phyloP scores from a whole-genome alignment of 306 rosid genomes.

The Trichosanthes cucumerina region DNA sequence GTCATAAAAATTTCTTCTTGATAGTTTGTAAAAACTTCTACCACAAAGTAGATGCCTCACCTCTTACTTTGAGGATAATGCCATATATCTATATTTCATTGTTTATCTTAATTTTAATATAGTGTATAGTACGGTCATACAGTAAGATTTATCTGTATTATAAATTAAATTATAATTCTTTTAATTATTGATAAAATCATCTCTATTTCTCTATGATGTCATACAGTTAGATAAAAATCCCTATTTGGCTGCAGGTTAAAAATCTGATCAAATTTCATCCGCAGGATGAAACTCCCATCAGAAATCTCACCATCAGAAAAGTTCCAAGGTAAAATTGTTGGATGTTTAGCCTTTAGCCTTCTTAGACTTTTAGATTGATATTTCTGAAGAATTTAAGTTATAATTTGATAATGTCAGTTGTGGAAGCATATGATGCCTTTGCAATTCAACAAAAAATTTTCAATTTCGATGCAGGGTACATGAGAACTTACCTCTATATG shows the following conservation, averaged over 20 bases:
- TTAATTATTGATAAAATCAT: neutral
- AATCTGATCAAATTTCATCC: constrained; percentile 53
- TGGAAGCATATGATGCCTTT: neutral
- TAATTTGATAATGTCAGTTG: neutral
- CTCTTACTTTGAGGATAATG: neutral
- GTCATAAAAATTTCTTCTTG: neutral
- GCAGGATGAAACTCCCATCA: constrained; percentile 67
- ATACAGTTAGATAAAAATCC: neutral
- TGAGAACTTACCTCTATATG: constrained; percentile 69
- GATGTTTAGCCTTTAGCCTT: neutral
- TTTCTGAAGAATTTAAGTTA: neutral
- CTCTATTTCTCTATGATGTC: neutral
- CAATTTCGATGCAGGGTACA: constrained; percentile 40
- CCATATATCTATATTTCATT: neutral
- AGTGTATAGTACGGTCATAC: neutral
- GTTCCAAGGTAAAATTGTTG: constrained; percentile 46
- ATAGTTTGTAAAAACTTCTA: neutral
- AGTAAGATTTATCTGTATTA: neutral
- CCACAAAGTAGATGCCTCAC: neutral
- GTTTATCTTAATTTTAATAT: neutral
- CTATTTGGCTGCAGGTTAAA: constrained; percentile 37
- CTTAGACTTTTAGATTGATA: neutral
- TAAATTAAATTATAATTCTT: neutral
- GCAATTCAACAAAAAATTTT: neutral
- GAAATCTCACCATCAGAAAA: constrained; percentile 49